Conservation (phyloP, 139 green algal genomes). For the Closterium sp. region DNA sequence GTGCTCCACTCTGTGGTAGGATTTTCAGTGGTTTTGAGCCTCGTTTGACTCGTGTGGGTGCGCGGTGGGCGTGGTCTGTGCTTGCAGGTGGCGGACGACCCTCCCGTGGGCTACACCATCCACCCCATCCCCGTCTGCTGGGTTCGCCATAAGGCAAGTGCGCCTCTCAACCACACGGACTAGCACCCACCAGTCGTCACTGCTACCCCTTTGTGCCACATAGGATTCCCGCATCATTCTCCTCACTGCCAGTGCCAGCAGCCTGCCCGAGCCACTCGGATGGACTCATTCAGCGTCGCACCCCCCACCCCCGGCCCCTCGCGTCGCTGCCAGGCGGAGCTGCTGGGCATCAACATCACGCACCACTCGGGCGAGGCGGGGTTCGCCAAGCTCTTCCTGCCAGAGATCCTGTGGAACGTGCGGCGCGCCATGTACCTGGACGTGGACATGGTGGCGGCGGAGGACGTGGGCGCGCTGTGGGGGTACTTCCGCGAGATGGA, state of each 20-base stretch:
- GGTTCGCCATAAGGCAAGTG: slow-evolving; percentile 11
- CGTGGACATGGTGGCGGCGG: slow-evolving; percentile 41
- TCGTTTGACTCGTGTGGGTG: not conserved
- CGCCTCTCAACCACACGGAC: not conserved
- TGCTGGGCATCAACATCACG: slow-evolving; percentile 39
- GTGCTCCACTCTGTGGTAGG: not conserved
- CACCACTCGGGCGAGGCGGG: slow-evolving; percentile 42
- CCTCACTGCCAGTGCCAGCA: not conserved
- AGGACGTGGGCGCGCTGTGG: slow-evolving; percentile 33
- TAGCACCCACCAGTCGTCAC: too few species aligned
- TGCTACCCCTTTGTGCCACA: not conserved
- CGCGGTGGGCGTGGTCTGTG: too few species aligned
- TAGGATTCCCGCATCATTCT: not conserved
- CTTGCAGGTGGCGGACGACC: slow-evolving; percentile 8
- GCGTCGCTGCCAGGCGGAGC: not conserved
- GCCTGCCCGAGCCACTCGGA: too few species aligned
- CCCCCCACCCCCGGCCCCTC: not conserved
- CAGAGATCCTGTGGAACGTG: slow-evolving; percentile 45
- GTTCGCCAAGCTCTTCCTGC: slow-evolving; percentile 38
- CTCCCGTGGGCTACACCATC: slow-evolving; percentile 19
- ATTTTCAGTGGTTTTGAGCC: not conserved
- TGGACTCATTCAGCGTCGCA: not conserved
- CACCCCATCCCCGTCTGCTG: slow-evolving; percentile 37
- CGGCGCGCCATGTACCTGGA: slow-evolving; percentile 41
- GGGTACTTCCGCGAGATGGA: slow-evolving; percentile 43